These are phyloP conservation scores for Trichoderma lentiforme DNA, from an alignment of 2,329 filamentous ascomycete species.

Conservation along the genomic window DNA sequence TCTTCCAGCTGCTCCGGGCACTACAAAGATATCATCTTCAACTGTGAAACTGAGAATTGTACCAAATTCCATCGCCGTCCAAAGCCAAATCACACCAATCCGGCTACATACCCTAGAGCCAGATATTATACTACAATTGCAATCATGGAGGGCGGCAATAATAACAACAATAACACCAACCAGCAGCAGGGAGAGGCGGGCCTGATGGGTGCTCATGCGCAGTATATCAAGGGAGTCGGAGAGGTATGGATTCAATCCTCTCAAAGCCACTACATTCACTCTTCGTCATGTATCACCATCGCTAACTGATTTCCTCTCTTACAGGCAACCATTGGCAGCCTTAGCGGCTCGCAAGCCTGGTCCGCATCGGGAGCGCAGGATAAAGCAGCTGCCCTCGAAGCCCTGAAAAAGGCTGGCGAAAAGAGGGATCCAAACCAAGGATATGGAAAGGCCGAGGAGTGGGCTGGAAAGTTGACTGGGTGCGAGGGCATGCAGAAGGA, in stretches of 20 bases:
- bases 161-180: constrained; percentile 23
- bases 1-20: not conserved
- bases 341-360: constrained; percentile 63
- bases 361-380: constrained; percentile 60
- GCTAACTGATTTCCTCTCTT: not conserved
- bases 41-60: not conserved
- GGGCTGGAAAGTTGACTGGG: constrained; percentile 60
- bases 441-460: constrained; percentile 61
- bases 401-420: constrained; percentile 60
- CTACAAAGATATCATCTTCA: not conserved
- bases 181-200: constrained; percentile 46
- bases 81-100: not conserved
- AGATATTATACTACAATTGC: not conserved
- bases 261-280: no score
- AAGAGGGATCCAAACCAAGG: constrained; percentile 54
- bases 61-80: not conserved
- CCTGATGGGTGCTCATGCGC: constrained; percentile 60
- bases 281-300: no score
- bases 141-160: constrained; percentile 30
- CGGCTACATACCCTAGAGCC: not conserved
- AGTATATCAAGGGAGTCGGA: constrained; percentile 66
- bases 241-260: constrained; percentile 45
- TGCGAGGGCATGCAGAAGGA: constrained; percentile 69
- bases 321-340: constrained; percentile 56
- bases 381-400: constrained; percentile 58